Conservation (phyloP, 441 rosid genomes). For the Rhodomyrtus psidioides region DNA sequence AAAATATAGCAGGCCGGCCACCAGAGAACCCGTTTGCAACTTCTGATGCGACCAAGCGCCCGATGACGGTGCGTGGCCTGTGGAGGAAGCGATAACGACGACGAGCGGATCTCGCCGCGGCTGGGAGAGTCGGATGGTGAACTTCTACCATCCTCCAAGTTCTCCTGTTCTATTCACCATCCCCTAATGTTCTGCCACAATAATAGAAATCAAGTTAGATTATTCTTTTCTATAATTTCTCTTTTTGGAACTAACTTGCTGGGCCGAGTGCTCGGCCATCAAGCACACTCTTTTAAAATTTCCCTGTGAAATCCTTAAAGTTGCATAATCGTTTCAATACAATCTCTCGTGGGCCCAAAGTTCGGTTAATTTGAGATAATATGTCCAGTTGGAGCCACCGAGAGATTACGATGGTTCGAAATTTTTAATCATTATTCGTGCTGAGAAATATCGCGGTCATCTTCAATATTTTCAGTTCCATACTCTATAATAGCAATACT, state of each 20-base stretch:
- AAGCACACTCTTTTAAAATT: no score
- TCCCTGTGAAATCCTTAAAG: neutral
- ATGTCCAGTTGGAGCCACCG: neutral
- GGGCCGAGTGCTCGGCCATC: no score
- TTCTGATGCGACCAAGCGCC: no score
- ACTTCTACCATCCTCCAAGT: neutral
- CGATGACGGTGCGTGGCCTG: no score
- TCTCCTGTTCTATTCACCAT: neutral
- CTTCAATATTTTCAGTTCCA: accelerated
- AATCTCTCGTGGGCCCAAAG: neutral
- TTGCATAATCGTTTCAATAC: neutral
- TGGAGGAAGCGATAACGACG: accelerated
- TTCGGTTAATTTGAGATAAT: neutral
- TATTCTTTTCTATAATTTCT: neutral
- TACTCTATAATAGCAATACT: neutral
- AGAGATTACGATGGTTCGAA: neutral
- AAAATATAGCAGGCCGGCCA: neutral
- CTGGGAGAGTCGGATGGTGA: neutral
- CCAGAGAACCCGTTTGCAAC: neutral
- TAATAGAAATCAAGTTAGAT: neutral
- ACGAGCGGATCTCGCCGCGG: neutral
- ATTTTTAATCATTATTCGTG: no score
- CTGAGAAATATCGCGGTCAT: no score
- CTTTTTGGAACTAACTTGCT: neutral
- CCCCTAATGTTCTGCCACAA: neutral